These are phyloP conservation scores for Pugionium cornutum DNA, from an alignment of 345 rosid genomes.

Conservation along the genomic window DNA sequence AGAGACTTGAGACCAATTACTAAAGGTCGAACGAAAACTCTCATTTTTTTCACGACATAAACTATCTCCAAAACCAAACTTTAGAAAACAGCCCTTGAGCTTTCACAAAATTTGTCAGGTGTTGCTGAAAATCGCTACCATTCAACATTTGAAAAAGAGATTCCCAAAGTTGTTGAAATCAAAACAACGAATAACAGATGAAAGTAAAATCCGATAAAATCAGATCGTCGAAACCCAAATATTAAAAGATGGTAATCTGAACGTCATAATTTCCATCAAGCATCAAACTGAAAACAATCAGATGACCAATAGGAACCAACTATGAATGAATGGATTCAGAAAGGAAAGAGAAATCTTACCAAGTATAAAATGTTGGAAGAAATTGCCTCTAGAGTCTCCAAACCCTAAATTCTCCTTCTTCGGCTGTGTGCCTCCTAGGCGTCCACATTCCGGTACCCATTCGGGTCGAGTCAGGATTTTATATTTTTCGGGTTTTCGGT, in stretches of 20 bases:
- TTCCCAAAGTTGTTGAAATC: constrained; percentile 13
- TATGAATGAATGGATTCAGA: constrained; percentile 2
- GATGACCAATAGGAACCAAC: background rate
- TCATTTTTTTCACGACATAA: background rate
- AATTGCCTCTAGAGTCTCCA: constrained; percentile 12
- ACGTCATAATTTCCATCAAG: background rate
- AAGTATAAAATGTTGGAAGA: background rate
- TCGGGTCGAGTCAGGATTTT: no score
- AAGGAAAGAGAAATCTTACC: constrained; percentile 12
- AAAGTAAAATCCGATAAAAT: background rate
- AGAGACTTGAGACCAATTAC: background rate
- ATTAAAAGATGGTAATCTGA: background rate
- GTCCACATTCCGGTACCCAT: no score
- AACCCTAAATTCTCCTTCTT: constrained; percentile 39
- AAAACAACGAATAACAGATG: constrained; percentile 1
- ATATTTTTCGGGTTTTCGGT: no score
- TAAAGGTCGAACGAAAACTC: background rate
- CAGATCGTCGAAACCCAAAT: constrained; percentile 2
- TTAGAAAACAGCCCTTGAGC: background rate
- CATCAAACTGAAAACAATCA: constrained; percentile 4
- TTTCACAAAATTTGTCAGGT: background rate
- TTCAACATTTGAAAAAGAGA: background rate
- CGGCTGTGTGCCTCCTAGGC: constrained; percentile 29
- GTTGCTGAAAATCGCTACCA: no score
- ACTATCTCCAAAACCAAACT: background rate